These are phyloP conservation scores for Misopates orontium DNA, from an alignment of 257 asterid species.

Conservation along the genomic window DNA sequence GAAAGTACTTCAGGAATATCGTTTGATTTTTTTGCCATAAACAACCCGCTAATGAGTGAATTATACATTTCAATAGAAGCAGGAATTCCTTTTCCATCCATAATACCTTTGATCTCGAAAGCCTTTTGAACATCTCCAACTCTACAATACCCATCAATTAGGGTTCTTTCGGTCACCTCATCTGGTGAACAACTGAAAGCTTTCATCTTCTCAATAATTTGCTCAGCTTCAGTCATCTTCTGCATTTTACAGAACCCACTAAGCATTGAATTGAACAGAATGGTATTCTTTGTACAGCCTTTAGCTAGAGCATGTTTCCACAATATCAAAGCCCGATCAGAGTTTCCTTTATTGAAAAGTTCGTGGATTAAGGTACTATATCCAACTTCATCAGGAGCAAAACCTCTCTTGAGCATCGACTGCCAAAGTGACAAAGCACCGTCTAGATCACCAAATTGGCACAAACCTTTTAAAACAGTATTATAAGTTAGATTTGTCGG, in stretches of 20 bases:
- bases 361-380: conserved; percentile 68
- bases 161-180: conserved; percentile 65
- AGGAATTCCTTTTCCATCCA: conserved; percentile 56
- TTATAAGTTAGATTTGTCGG: conserved; percentile 73
- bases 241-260: conserved; percentile 77
- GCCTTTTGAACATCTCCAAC: conserved; percentile 61
- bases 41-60: conserved; percentile 71
- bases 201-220: conserved; percentile 60
- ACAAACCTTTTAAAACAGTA: conserved; percentile 73
- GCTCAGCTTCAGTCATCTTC: conserved; percentile 67
- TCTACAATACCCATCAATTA: conserved; percentile 72
- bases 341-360: conserved; percentile 51
- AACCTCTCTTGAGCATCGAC: conserved; percentile 71
- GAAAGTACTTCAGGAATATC: conserved; percentile 46
- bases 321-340: conserved; percentile 49
- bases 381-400: conserved; percentile 68
- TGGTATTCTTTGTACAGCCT: conserved; percentile 53
- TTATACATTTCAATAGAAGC: conserved; percentile 76
- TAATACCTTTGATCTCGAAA: conserved; percentile 44
- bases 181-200: conserved; percentile 68
- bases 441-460: conserved; percentile 50
- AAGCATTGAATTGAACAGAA: conserved; percentile 70
- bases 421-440: conserved; percentile 82
- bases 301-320: conserved; percentile 75
- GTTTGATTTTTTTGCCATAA: conserved; percentile 51